Percentiles rank a stretch among this genome's conserved stretches.
Conservation (phyloP, 164 flowering plant species). For the Euptelea pleiosperma region DNA sequence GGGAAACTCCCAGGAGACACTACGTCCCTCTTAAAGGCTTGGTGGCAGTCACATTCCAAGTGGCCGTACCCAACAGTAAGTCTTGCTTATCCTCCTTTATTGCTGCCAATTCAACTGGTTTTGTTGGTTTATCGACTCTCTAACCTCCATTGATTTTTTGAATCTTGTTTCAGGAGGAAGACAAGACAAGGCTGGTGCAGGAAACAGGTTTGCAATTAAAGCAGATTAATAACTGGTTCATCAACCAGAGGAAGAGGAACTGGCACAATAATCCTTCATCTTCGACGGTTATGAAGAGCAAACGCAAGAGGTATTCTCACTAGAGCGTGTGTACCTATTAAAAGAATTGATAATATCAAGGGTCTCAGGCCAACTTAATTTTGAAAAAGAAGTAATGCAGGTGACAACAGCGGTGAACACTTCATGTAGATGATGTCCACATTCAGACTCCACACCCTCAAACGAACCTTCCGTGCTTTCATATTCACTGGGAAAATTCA, state of each 20-base stretch:
- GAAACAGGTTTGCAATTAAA: constrained; percentile 86
- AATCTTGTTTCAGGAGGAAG: constrained; percentile 63
- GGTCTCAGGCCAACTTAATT: constrained; percentile 19
- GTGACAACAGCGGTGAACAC: constrained; percentile 40
- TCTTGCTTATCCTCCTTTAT: not conserved
- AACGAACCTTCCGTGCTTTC: not conserved
- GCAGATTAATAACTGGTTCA: constrained; percentile 92
- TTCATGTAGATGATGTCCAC: constrained; percentile 32
- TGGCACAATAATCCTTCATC: constrained; percentile 80
- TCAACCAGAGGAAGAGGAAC: constrained; percentile 85
- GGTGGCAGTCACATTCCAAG: constrained; percentile 90
- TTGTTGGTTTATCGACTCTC: not conserved
- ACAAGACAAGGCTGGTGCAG: constrained; percentile 77
- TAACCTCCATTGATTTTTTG: not conserved
- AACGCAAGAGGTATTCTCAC: constrained; percentile 65
- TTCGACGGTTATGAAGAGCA: constrained; percentile 54
- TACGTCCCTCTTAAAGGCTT: constrained; percentile 65
- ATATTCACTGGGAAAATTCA: no score
- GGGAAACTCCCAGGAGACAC: constrained; percentile 88
- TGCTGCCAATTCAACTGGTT: not conserved
- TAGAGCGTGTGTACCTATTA: not conserved
- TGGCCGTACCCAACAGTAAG: constrained; percentile 93
- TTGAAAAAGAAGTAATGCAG: constrained; percentile 52
- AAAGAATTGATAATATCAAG: not conserved
- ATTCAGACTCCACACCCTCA: not conserved